Base-by-base conservation (phyloP, 768 basidiomycete species). In the Suillus decipiens region DNA sequence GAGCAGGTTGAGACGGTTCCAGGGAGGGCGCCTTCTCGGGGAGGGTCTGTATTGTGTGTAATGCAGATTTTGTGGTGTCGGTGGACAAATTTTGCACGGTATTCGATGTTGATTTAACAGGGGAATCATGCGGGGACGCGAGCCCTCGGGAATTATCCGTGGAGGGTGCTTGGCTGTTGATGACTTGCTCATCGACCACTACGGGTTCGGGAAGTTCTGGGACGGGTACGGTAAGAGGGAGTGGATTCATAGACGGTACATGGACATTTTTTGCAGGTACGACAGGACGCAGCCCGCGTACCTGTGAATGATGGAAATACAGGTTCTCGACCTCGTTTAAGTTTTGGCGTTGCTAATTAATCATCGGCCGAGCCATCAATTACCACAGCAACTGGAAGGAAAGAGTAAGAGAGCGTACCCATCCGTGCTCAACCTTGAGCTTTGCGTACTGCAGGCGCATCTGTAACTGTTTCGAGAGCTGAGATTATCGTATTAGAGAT, bases 271-370 rank as follows among this genome's bases (percentile, higher is more conserved):
- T 63, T 48, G 62, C 53, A 36, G 15, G 54, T n/a, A 31, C 51
- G 59, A 63, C 60, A 8, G 71, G 66, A 39, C 70, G 73, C 9
- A 64, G 62, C 14, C 42, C 75, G 62, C 80, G 80, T 33, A 79
- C 74, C 59, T 89, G 86, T 0, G 89, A 88, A 70, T 89, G 87
- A 56, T 86, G 87, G 69, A 92, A 92, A 77, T 91, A 92, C 10
- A 92, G 79, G 69, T 92, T 92, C 73, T 92, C 90, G 6, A 92
- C 90, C 75, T 92, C 90, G 69, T 89, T 90, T 59, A 92, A 75
- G 53, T 82, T 90, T 74, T 92, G 90, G 63, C 86, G 83, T 86
- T 90, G 88, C 89, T 90, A 70, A 14, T 61, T 90, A 68, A 15
- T 61, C 63, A 7, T 31, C 33, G 17, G 41, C 31, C 17, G 11